A percentile compares a stretch with the other conserved stretches of the same genome.
Evolutionary conservation across 345 rosid species (phyloP).

Genomic region (Salix suchowensis): DNA sequence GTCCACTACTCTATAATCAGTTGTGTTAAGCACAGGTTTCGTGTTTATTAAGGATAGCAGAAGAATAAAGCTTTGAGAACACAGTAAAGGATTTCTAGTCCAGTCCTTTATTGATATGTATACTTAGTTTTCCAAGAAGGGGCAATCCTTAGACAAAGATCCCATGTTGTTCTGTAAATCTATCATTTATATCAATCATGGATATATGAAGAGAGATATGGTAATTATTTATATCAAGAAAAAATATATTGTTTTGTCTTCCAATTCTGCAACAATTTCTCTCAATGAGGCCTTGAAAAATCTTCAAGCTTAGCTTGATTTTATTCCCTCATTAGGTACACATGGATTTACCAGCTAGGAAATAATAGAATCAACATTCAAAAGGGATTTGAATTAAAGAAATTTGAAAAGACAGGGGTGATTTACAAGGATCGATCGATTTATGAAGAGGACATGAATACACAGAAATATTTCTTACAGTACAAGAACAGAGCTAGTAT

Average conservation of each 20-base stretch:
- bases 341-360: neutral
- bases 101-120: neutral
- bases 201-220: neutral
- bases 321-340: neutral
- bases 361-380: neutral
- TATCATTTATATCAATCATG: too few species aligned
- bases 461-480: too few species aligned
- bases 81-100: neutral
- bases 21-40: neutral
- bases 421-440: too few species aligned
- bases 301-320: neutral
- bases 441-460: too few species aligned
- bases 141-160: neutral
- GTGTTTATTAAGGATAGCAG: neutral
- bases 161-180: neutral
- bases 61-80: neutral
- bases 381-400: neutral
- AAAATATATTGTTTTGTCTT: neutral
- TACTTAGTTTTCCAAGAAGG: neutral
- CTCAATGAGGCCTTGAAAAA: neutral
- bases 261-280: neutral
- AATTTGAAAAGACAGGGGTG: too few species aligned
- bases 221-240: neutral
- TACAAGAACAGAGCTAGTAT: too few species aligned
- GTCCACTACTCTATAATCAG: neutral